A percentile compares a stretch with the other conserved stretches of the same genome.
Conservation (phyloP, 2,329 filamentous ascomycete genomes). For the Paradendryphiella salina region DNA sequence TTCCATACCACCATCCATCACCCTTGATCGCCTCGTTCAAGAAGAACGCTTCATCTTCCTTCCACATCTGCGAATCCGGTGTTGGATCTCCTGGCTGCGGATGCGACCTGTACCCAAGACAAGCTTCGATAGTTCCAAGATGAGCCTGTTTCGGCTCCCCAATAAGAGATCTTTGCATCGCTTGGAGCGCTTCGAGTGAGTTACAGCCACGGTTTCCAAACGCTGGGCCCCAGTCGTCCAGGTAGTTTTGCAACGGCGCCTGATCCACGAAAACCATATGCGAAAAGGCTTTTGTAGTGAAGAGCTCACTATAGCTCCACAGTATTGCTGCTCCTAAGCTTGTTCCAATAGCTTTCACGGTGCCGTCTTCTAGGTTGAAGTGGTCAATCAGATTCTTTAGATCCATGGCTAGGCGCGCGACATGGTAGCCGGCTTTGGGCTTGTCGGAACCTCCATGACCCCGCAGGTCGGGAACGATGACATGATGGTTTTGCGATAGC, state of each 20-base stretch:
- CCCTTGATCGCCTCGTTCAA: constrained; percentile 28
- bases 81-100: constrained; percentile 21
- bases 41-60: constrained; percentile 33
- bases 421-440: constrained; percentile 32
- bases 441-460: constrained; percentile 34
- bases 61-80: constrained; percentile 16
- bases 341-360: constrained; percentile 23
- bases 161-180: constrained; percentile 20
- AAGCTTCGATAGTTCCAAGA: constrained; percentile 27
- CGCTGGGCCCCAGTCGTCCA: constrained; percentile 28
- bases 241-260: constrained; percentile 32
- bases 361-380: constrained; percentile 14
- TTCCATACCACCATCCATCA: constrained; percentile 34
- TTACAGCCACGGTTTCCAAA: constrained; percentile 32
- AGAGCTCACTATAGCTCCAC: constrained; percentile 36
- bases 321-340: constrained; percentile 31
- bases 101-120: constrained; percentile 30
- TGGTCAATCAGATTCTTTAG: constrained; percentile 30
- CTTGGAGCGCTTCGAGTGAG: constrained; percentile 15
- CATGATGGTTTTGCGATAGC: constrained; percentile 14
- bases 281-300: constrained; percentile 24
- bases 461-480: constrained; percentile 29
- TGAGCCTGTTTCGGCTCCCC: constrained; percentile 21
- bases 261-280: constrained; percentile 38
- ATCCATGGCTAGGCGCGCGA: constrained; percentile 34